Base-by-base conservation (phyloP, 192 early-diverging fungal species). In the Chytriomyces sp. region DNA sequence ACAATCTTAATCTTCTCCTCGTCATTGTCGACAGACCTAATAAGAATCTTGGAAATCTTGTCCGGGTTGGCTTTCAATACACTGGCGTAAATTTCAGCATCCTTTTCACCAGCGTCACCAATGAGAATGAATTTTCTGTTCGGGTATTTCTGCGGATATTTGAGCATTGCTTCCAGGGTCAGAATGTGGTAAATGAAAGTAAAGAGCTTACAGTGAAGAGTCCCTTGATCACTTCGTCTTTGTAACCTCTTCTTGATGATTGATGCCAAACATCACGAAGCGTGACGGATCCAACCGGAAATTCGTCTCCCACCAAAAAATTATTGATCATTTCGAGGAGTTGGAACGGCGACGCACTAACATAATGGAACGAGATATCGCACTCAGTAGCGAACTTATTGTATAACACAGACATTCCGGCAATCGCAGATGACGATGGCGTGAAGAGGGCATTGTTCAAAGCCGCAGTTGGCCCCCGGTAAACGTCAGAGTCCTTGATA, bases 51-150 rank as follows among this genome's bases (percentile, higher is more conserved):
- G 39, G 92, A 58, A n/a, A 98, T 86, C 53, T 87, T 88, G 10
- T 73, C 82, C 1, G 94, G 93, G 39, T 80, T 81, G 8, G 82
- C 81, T 0, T 71, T 57, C 3, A 88, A 87, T 34, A 96, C 81
- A 2, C 82, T 84, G 3, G 91, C 85, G 58, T 93, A 96, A 61
- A 90, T 90, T 66, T 94, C 92, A 52, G 93, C 78, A 64, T 98
- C 96, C 37, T 90, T 81, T 77, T 98, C 93, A 44, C 94, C 96
- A 59, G 89, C 89, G 74, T 98, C 96, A 26, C 96, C 96, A 4
- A 98, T 87, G 10, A 98, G 80, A 63, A 98, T 90, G 73, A 91
- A 98, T 72, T 90, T 90, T 53, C 93, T 85, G 5, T 88, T 61
- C 5, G 93, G 93, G 55, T 94, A 96, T 72, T 89, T 88, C 40